These are phyloP conservation scores for Knoxdaviesia proteae DNA, from an alignment of 2,329 filamentous ascomycete species.

Conservation along the genomic window DNA sequence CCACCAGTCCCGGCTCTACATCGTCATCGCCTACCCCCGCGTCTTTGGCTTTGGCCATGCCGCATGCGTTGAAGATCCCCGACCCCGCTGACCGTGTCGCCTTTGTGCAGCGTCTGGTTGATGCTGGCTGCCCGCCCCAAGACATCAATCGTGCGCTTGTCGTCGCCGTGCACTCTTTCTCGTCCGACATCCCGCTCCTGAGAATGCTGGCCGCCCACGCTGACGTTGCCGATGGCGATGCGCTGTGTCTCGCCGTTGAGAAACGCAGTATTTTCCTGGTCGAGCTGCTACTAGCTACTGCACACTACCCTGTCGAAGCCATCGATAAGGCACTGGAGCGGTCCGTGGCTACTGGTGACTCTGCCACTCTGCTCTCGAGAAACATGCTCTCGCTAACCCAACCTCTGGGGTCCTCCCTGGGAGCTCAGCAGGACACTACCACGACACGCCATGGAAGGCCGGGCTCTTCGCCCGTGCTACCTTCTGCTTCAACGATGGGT, in stretches of 20 bases:
- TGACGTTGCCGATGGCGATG: slow-evolving; percentile 28
- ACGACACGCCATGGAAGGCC: too few relatives aligned
- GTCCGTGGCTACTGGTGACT: slow-evolving; percentile 17
- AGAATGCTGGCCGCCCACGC: slow-evolving; percentile 22
- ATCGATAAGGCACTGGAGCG: slow-evolving; percentile 17
- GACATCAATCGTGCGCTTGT: slow-evolving; percentile 31
- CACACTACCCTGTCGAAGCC: slow-evolving; percentile 16
- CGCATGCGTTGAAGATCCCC: slow-evolving; percentile 27
- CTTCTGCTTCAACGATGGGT: too few relatives aligned
- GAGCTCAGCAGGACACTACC: too few relatives aligned
- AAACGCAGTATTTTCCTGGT: slow-evolving; percentile 23
- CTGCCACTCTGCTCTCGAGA: slow-evolving; percentile 5
- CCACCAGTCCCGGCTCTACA: too few relatives aligned
- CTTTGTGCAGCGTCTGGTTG: slow-evolving; percentile 27
- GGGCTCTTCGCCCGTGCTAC: too few relatives aligned
- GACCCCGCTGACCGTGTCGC: slow-evolving; percentile 29
- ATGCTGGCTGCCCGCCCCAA: slow-evolving; percentile 22
- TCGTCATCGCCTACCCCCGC: slow-evolving; percentile 14
- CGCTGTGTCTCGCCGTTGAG: slow-evolving; percentile 22
- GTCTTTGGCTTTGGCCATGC: slow-evolving; percentile 27
- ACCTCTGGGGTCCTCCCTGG: too few relatives aligned
- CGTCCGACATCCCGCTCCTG: slow-evolving; percentile 27
- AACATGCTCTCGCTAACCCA: too few relatives aligned
- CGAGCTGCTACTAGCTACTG: slow-evolving; percentile 22
- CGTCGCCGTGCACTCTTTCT: slow-evolving; percentile 25